A percentile compares a stretch with the other conserved stretches of the same genome.
Evolutionary conservation across 441 rosid genomes (phyloP).

Genomic region (Corymbia citriodora): DNA sequence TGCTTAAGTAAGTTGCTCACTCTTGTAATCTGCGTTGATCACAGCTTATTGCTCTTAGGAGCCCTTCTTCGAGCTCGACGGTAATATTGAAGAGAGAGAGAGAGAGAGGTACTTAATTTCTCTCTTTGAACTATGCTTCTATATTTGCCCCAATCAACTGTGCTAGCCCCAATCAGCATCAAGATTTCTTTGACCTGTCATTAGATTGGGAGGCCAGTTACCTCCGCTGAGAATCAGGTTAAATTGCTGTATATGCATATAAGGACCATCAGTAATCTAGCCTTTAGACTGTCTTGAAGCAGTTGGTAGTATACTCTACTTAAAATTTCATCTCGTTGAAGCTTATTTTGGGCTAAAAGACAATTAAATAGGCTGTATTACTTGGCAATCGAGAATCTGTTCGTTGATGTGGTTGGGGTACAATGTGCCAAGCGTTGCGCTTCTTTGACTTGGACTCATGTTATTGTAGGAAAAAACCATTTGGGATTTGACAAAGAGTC

Average conservation of each 20-base stretch:
- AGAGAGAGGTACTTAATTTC: not conserved
- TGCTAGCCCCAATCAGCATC: not conserved
- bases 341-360: not conserved
- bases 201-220: not conserved
- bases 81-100: not conserved
- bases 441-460: slow-evolving; percentile 1
- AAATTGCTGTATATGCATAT: not conserved
- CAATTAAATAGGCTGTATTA: not conserved
- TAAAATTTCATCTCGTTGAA: not conserved
- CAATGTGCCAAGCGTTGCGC: not conserved
- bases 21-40: not conserved
- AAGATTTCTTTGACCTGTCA: not conserved
- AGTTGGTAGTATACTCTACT: not conserved
- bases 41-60: not conserved
- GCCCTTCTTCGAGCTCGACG: not conserved
- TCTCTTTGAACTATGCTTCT: not conserved
- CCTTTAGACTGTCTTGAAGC: not conserved
- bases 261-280: not conserved
- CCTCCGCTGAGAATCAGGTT: not conserved
- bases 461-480: slow-evolving; percentile 6
- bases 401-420: not conserved
- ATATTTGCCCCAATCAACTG: not conserved
- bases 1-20: not conserved
- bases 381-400: slow-evolving; percentile 1
- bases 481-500: slow-evolving; percentile 1